Base-by-base conservation (phyloP, 257 asterid genomes). In the Catharanthus roseus region DNA sequence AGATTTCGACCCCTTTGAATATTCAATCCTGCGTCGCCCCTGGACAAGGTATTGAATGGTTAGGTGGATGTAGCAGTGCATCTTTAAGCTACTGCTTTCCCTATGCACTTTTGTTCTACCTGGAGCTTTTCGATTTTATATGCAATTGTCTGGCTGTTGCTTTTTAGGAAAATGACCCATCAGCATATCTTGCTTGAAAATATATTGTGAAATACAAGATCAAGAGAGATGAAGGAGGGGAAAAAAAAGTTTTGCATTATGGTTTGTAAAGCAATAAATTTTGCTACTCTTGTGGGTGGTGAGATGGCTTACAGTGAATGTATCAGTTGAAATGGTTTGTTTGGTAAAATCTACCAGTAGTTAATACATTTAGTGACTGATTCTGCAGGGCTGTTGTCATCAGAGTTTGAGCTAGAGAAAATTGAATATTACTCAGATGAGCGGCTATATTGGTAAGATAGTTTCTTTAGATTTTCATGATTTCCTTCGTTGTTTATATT, bases 361-460 rank as follows among this genome's bases (percentile, higher is more conserved):
- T 66, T 18, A 21, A 12, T 38, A 62, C 51, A 39, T 41, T 1
- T 77, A 23, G n/a, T 67, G 55, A 10, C 54, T 45, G 51, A 67
- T 61, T 36, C 33, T 78, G 81, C 81, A 87, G 93, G 93, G 47
- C 45, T 71, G 57, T 53, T 68, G 24, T 69, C 63, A 13, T 55
- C 85, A 33, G 76, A 73, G 71, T n/a, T 86, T 34, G 62, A 60
- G 57, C 68, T 84, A 50, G 79, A 77, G 75, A 65, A 77, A 78
- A 73, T 70, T 56, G 29, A 54, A n/a, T 73, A 58, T 73, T 53
- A 50, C 47, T 4, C 31, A 13, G 85, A 82, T 16, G 89, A 86
- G 81, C 87, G 88, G 29, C 72, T 88, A 21, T 84, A 75, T 68
- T 86, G 93, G 91, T 87, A 81, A 41, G 56, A 61, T 70, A 16